phyloP scores from a whole-genome alignment of 1,284 basidiomycete species.

The Cronartium ribicola region DNA sequence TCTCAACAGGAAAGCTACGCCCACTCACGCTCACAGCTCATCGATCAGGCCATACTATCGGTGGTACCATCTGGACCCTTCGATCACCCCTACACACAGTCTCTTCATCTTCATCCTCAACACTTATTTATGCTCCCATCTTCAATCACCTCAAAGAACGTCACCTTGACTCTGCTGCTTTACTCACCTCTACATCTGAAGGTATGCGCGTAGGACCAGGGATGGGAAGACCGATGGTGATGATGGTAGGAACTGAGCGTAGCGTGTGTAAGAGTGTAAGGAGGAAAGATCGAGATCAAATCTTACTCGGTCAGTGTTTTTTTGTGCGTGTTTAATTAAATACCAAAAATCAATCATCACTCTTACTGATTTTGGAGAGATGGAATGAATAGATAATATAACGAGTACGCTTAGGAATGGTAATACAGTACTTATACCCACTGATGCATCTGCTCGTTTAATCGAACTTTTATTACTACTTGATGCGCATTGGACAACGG shows the following conservation, averaged over 20 bases:
- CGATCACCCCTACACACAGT: constrained; percentile 64
- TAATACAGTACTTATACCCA: constrained; percentile 74
- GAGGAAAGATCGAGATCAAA: constrained; percentile 83
- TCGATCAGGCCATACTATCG: constrained; percentile 89
- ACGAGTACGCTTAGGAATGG: constrained; percentile 72
- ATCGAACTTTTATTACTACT: constrained; percentile 89
- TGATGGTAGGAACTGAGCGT: constrained; percentile 89
- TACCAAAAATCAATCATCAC: background rate
- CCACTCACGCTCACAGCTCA: constrained; percentile 93
- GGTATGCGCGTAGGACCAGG: constrained; percentile 71
- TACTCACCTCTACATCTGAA: constrained; percentile 62
- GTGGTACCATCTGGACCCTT: constrained; percentile 97
- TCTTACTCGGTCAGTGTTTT: constrained; percentile 67
- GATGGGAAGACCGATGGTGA: constrained; percentile 77
- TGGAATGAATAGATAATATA: constrained; percentile 63
- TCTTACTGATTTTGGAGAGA: constrained; percentile 37
- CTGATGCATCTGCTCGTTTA: constrained; percentile 86
- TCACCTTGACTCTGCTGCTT: constrained; percentile 89
- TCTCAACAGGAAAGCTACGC: constrained; percentile 70
- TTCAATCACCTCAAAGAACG: constrained; percentile 96
- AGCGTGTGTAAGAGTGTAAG: constrained; percentile 75
- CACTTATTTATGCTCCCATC: constrained; percentile 89
- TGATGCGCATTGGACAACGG: constrained; percentile 96
- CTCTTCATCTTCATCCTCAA: constrained; percentile 66
- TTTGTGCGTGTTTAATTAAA: background rate